A percentile compares a stretch with the other conserved stretches of the same genome.
Evolutionary conservation across 2,329 filamentous ascomycete species (phyloP).

Genomic region (Bipolaris sorokiniana): DNA sequence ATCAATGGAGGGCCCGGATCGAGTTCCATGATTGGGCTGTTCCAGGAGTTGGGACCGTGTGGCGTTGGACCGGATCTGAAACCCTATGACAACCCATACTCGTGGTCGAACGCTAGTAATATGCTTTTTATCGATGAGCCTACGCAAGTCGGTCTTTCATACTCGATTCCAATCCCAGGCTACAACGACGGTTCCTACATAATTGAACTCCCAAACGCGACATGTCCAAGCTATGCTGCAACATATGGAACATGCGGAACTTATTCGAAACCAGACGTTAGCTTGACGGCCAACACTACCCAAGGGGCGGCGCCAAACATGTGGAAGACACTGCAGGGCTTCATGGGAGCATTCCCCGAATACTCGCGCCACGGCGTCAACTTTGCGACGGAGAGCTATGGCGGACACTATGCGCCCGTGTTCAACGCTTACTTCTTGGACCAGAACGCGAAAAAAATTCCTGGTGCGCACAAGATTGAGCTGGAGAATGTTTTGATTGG

Average conservation of each 20-base stretch:
- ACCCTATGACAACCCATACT: constrained; percentile 66
- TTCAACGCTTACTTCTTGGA: constrained; percentile 59
- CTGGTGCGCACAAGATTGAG: constrained; percentile 56
- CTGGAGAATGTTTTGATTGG: constrained; percentile 61
- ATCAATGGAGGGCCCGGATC: constrained; percentile 64
- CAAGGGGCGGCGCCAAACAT: constrained; percentile 62
- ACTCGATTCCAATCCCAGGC: constrained; percentile 54
- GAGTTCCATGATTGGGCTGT: constrained; percentile 63
- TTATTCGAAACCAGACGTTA: constrained; percentile 59
- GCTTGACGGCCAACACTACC: constrained; percentile 61
- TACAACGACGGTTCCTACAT: constrained; percentile 49
- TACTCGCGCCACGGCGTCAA: constrained; percentile 57
- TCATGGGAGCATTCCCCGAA: constrained; percentile 65
- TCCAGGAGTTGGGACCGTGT: constrained; percentile 62
- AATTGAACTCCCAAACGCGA: constrained; percentile 54
- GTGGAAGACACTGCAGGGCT: constrained; percentile 67
- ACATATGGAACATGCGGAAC: constrained; percentile 59
- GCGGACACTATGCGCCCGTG: constrained; percentile 64
- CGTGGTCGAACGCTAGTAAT: constrained; percentile 68
- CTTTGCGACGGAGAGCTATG: constrained; percentile 64
- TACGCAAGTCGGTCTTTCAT: constrained; percentile 64
- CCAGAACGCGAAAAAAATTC: constrained; percentile 53
- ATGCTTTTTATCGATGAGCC: constrained; percentile 76
- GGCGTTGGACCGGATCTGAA: constrained; percentile 53
- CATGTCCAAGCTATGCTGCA: constrained; percentile 59